These are phyloP conservation scores for Leonotis leonurus DNA, from an alignment of 257 asterid species.

Conservation along the genomic window DNA sequence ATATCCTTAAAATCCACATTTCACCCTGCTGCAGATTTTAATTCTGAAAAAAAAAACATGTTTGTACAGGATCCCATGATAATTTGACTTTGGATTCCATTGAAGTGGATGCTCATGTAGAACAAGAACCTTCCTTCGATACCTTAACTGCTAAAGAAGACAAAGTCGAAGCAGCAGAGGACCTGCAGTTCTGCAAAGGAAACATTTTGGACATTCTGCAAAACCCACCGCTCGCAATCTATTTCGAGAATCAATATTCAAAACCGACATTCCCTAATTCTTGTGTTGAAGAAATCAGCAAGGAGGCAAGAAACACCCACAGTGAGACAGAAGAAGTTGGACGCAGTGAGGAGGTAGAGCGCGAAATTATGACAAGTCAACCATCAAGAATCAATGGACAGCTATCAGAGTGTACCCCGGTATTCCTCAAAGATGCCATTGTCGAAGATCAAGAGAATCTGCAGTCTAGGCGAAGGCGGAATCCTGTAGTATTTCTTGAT, in stretches of 20 bases:
- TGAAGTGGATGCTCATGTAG: slow-evolving; percentile 11
- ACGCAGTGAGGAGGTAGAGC: background rate
- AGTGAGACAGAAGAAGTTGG: slow-evolving; percentile 6
- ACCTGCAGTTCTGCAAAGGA: slow-evolving; percentile 4
- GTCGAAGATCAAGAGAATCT: background rate
- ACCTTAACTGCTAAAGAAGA: slow-evolving; percentile 25
- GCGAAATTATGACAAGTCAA: background rate
- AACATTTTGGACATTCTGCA: background rate
- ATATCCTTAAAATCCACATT: background rate
- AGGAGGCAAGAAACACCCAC: background rate
- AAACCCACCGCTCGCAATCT: background rate
- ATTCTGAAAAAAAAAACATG: background rate
- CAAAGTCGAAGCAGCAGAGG: slow-evolving; percentile 14
- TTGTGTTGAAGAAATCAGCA: background rate
- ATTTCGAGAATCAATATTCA: slow-evolving; percentile 17
- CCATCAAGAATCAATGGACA: background rate
- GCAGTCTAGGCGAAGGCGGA: slow-evolving; percentile 12
- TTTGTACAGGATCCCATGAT: slow-evolving; percentile 11
- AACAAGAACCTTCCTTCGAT: slow-evolving; percentile 9
- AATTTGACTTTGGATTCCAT: slow-evolving; percentile 6
- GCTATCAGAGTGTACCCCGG: background rate
- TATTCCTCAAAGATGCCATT: slow-evolving; percentile 12
- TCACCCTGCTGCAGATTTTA: background rate
- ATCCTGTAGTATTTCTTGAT: slow-evolving; percentile 2
- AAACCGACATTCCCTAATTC: background rate